These are phyloP conservation scores for Sugiyamaella floridensis DNA, from an alignment of 805 yeast species.

Conservation along the genomic window DNA sequence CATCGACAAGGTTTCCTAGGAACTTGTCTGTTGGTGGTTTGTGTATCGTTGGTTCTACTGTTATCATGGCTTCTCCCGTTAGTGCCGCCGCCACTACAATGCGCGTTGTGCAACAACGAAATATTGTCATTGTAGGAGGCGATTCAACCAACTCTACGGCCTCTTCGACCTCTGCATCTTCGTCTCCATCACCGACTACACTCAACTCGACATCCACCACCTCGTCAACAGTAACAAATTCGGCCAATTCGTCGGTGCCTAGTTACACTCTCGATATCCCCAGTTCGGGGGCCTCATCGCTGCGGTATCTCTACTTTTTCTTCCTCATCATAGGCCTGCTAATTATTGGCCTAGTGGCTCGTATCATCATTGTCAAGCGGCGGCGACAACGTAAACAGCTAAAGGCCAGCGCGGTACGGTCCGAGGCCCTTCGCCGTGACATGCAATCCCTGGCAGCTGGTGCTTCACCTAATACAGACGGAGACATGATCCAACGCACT, in stretches of 20 bases:
- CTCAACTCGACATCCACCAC: constrained; percentile 1
- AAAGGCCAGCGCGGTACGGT: constrained; percentile 12
- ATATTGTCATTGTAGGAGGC: constrained; percentile 8
- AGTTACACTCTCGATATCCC: constrained; percentile 12
- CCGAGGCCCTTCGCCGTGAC: constrained; percentile 19
- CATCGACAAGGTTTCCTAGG: no score
- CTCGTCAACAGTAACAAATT: not conserved
- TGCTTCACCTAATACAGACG: not conserved
- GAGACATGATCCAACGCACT: constrained; percentile 1
- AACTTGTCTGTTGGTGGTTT: no score
- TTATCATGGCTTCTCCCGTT: no score
- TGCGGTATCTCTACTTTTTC: constrained; percentile 19
- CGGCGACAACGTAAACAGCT: constrained; percentile 13
- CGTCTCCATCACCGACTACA: constrained; percentile 1
- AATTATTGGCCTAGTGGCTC: constrained; percentile 14
- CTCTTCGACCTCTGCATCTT: not conserved
- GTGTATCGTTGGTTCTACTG: no score
- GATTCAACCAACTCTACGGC: constrained; percentile 2
- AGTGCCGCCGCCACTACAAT: not conserved
- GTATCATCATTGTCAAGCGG: constrained; percentile 15
- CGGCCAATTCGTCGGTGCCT: constrained; percentile 9
- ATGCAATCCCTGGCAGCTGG: constrained; percentile 4
- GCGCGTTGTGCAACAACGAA: constrained; percentile 2
- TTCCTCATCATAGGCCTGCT: constrained; percentile 18
- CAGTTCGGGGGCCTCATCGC: constrained; percentile 11